Evolutionary conservation across 371 early-diverging fungal genomes (phyloP).

Genomic region (Saksenaea vasiformis): DNA sequence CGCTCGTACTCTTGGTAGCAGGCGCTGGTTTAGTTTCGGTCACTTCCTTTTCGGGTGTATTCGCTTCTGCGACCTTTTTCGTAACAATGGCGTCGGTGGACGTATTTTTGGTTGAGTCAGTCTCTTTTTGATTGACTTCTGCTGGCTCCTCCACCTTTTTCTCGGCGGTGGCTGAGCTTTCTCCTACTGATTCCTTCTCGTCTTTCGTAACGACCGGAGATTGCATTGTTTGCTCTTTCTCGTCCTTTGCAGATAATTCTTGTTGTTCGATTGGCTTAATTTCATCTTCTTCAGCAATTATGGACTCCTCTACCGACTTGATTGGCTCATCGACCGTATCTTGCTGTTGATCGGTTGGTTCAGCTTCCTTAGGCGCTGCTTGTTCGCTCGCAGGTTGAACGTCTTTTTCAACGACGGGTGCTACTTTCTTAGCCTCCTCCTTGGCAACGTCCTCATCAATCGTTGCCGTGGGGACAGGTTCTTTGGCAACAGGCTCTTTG

Average conservation of each 20-base stretch:
- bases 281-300: background rate
- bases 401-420: background rate
- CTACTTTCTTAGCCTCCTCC: background rate
- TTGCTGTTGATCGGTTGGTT: background rate
- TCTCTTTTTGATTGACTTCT: too few relatives aligned
- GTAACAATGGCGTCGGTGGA: too few relatives aligned
- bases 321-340: background rate
- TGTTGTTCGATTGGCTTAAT: background rate
- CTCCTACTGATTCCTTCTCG: too few relatives aligned
- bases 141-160: too few relatives aligned
- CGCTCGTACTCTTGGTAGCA: background rate
- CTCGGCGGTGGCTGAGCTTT: too few relatives aligned
- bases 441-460: background rate
- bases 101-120: too few relatives aligned
- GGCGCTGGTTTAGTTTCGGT: background rate
- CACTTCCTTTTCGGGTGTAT: background rate
- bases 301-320: background rate
- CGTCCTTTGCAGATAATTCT: background rate
- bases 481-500: background rate
- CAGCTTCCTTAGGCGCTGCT: background rate
- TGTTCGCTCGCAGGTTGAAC: background rate
- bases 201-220: background rate
- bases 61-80: background rate
- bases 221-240: background rate
- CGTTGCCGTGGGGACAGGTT: background rate